Conservation (phyloP, 2,329 filamentous ascomycete genomes). For the Aspergillus ochraceoroseus region DNA sequence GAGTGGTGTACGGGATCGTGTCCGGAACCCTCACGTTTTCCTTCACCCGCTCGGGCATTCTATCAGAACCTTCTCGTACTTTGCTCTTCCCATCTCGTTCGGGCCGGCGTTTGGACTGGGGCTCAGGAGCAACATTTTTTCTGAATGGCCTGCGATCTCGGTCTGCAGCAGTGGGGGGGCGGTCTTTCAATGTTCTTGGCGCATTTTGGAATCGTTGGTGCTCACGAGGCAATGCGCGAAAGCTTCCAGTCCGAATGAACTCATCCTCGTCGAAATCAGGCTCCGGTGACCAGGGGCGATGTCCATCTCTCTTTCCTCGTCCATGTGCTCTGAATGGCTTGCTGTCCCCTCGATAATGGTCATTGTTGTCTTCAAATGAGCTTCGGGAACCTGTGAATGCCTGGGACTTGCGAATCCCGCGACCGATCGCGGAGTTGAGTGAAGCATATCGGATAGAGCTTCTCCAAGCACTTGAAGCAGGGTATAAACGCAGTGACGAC, state of each 20-base stretch:
- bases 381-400: slow-evolving; percentile 4
- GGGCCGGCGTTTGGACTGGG: background rate
- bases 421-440: slow-evolving; percentile 64
- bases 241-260: slow-evolving; percentile 31
- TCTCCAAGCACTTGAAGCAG: slow-evolving; percentile 13
- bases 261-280: slow-evolving; percentile 26
- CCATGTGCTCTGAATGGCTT: background rate
- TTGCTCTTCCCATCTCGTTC: background rate
- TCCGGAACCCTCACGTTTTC: slow-evolving; percentile 37
- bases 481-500: slow-evolving; percentile 15
- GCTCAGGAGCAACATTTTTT: background rate
- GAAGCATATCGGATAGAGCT: slow-evolving; percentile 47
- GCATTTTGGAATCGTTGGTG: slow-evolving; percentile 17
- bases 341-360: slow-evolving; percentile 1
- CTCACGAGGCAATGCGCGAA: slow-evolving; percentile 25
- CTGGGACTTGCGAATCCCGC: slow-evolving; percentile 55
- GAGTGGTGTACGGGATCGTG: slow-evolving; percentile 66
- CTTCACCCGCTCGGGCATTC: slow-evolving; percentile 32
- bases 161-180: background rate
- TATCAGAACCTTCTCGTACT: slow-evolving; percentile 23
- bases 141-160: background rate
- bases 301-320: background rate
- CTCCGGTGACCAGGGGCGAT: background rate
- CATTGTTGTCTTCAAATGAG: background rate
- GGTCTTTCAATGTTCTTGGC: background rate